Evolutionary conservation across 345 rosid genomes (phyloP).

Genomic region (Pelargonium nanum): DNA sequence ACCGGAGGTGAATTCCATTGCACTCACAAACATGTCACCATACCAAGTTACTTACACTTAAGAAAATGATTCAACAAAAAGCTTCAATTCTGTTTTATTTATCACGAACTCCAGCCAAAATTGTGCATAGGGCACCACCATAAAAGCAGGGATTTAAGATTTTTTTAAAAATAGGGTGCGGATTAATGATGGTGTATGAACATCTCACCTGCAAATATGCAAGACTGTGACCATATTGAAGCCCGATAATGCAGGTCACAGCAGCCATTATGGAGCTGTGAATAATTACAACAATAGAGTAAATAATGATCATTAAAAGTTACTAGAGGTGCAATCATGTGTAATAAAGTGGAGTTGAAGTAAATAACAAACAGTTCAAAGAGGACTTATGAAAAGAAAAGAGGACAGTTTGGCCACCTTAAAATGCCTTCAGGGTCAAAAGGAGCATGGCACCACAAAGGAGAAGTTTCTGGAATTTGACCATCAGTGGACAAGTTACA

Average conservation of each 20-base stretch:
- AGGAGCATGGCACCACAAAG: slow-evolving; percentile 44
- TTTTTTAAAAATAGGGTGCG: not conserved
- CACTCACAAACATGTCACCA: too few species aligned
- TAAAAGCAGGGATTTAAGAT: slow-evolving; percentile 1
- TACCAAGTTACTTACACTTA: too few species aligned
- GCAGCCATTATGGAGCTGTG: slow-evolving; percentile 37
- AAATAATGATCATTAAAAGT: not conserved
- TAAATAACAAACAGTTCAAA: not conserved
- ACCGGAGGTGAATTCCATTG: too few species aligned
- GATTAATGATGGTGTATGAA: not conserved
- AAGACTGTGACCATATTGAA: slow-evolving; percentile 39
- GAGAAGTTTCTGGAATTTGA: slow-evolving; percentile 23
- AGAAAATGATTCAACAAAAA: too few species aligned
- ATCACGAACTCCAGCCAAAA: too few species aligned
- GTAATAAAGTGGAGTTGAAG: not conserved
- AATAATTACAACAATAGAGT: not conserved
- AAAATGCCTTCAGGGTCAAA: slow-evolving; percentile 42
- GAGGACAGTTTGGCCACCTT: slow-evolving; percentile 18
- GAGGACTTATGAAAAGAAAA: not conserved
- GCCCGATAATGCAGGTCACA: slow-evolving; percentile 34
- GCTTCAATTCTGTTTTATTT: too few species aligned
- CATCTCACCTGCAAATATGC: slow-evolving; percentile 23
- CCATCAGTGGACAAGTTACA: slow-evolving; percentile 25
- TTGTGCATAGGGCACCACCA: not conserved
- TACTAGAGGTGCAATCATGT: not conserved